These are phyloP conservation scores for Brettanomyces naardenensis DNA, from an alignment of 805 yeast species.

Conservation along the genomic window DNA sequence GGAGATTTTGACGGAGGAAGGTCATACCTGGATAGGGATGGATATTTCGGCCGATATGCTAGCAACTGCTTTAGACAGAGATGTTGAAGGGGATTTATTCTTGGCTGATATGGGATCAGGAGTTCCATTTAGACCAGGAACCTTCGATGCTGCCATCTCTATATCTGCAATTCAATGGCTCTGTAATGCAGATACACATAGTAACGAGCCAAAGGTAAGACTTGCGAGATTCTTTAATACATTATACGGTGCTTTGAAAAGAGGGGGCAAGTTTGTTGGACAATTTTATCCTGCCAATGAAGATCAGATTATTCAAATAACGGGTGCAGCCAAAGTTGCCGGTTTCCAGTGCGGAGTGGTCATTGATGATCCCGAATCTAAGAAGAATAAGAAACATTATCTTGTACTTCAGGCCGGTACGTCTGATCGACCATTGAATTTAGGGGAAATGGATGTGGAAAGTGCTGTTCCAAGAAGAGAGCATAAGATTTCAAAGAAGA, in stretches of 20 bases:
- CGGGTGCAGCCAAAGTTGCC: slow-evolving; percentile 81
- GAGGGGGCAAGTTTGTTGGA: slow-evolving; percentile 97
- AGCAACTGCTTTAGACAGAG: slow-evolving; percentile 88
- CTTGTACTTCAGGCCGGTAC: slow-evolving; percentile 83
- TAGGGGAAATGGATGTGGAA: slow-evolving; percentile 77
- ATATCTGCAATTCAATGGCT: slow-evolving; percentile 97
- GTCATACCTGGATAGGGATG: slow-evolving; percentile 92
- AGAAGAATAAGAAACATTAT: slow-evolving; percentile 85
- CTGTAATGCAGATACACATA: slow-evolving; percentile 85
- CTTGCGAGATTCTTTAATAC: slow-evolving; percentile 79
- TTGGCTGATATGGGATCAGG: slow-evolving; percentile 92
- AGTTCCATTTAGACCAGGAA: slow-evolving; percentile 90
- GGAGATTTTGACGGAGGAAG: slow-evolving; percentile 88
- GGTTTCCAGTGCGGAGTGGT: slow-evolving; percentile 97
- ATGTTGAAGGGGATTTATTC: slow-evolving; percentile 87
- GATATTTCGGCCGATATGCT: slow-evolving; percentile 95
- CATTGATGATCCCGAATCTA: slow-evolving; percentile 88
- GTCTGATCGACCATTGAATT: slow-evolving; percentile 65
- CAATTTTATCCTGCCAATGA: slow-evolving; percentile 95
- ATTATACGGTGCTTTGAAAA: slow-evolving; percentile 71
- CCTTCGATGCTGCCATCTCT: slow-evolving; percentile 93
- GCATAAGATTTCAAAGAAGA: slow-evolving; percentile 37
- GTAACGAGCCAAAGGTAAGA: slow-evolving; percentile 78
- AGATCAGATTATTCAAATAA: slow-evolving; percentile 67
- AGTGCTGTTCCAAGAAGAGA: slow-evolving; percentile 33